Evolutionary conservation across 805 yeast genomes (phyloP), one percentile per base, ranked within the genome.

Genomic region (Jamesozyma gamospora): DNA sequence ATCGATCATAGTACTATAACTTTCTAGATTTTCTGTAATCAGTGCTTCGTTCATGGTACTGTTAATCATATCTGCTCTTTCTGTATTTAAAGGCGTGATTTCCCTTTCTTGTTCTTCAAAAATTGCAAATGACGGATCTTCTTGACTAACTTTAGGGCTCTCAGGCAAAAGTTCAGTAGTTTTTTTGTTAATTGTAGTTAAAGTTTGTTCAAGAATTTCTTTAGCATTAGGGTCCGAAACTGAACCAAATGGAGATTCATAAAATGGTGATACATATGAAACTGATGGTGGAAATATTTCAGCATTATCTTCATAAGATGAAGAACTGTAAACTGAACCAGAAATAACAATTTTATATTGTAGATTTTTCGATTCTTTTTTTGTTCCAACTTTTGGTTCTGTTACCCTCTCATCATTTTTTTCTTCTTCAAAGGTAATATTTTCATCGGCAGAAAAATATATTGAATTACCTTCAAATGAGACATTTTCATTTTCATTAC

Each of bases 231-330:
- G 39, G 5, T 19, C 7, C n/a, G 17, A n/a, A 21, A 8, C 24
- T 4, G 33, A 5, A 5, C 32, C 14, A 31, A 53, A 52, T 9
- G 58, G 56, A 32, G 52, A 40, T 2, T 38, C 39, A 4, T 32
- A 32, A 34, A 53, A 49, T 11, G 58, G 57, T 6, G 60, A 52
- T 1, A 47, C 33, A 32, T 55, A 55, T 12, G 42, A 47, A 14
- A 31, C 27, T 7, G 34, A 10, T 1, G 46, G 30, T 9, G 42
- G 41, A 17, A 36, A 15, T n/a, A 41, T 7, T 2, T 40, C 34
- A 2, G 28, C 37, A 30, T 48, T 48, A 26, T 52, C 55, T 12
- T 48, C 53, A 31, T 25, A 35, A 9, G 58, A 53, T 4, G 53
- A 40, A 1, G 47, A 32, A 37, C 56, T 54, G 27, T 55, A 55